These are phyloP conservation scores for Puccinia triticina DNA, from an alignment of 1,284 basidiomycete species.

Conservation along the genomic window DNA sequence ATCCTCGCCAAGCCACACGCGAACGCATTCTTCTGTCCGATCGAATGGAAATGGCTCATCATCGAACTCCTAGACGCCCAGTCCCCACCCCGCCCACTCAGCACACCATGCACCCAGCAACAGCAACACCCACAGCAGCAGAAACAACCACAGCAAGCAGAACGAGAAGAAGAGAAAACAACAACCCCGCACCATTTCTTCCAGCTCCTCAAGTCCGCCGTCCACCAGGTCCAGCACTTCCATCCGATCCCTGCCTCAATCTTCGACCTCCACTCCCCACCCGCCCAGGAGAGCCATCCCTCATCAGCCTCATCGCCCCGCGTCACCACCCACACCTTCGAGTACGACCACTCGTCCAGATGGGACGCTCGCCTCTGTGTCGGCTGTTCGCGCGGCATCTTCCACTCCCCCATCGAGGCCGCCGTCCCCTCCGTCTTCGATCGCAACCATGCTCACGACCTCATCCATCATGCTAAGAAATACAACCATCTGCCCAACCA, in stretches of 20 bases:
- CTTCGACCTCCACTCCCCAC: background rate
- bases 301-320: background rate
- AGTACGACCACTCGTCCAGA: background rate
- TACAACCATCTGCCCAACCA: constrained; percentile 26
- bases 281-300: background rate
- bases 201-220: constrained; percentile 15
- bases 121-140: background rate
- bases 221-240: constrained; percentile 21
- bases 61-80: constrained; percentile 18
- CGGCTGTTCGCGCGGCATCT: constrained; percentile 24
- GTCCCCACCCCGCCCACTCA: constrained; percentile 14
- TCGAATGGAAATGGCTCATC: constrained; percentile 38
- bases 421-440: constrained; percentile 30
- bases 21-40: constrained; percentile 38
- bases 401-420: constrained; percentile 1
- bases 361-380: constrained; percentile 26
- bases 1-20: constrained; percentile 10
- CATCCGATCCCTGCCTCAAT: constrained; percentile 10
- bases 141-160: background rate
- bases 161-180: background rate
- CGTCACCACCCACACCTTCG: background rate
- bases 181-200: constrained; percentile 8
- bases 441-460: constrained; percentile 7
- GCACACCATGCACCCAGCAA: background rate
- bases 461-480: constrained; percentile 28